Conservation (phyloP, 164 flowering plant genomes). For the Magnolia officinalis region DNA sequence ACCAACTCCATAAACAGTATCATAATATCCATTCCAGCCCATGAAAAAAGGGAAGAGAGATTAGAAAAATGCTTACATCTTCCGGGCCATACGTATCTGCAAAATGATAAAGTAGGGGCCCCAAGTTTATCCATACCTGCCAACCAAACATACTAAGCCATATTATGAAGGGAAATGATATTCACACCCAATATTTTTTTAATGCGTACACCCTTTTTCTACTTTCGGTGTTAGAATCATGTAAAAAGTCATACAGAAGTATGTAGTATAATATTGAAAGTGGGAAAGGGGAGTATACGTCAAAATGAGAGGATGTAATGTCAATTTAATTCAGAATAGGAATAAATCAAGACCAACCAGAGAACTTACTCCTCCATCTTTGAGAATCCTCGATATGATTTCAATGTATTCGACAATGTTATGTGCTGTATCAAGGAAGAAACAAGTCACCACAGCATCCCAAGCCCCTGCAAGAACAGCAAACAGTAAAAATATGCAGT, state of each 20-base stretch:
- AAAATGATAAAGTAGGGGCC: conserved; percentile 96
- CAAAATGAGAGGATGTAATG: no score
- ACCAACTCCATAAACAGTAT: not conserved
- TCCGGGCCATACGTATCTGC: conserved; percentile 84
- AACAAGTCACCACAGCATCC: conserved; percentile 98
- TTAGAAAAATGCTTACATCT: conserved; percentile 52
- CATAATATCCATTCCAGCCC: not conserved
- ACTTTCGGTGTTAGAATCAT: no score
- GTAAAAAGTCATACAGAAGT: no score
- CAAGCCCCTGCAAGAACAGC: conserved; percentile 59
- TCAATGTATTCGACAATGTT: conserved; percentile 92
- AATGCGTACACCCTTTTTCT: no score
- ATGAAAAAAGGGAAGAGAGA: not conserved
- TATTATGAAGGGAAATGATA: no score
- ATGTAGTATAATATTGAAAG: no score
- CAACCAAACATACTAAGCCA: conserved; percentile 11
- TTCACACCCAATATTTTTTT: no score
- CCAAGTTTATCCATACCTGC: conserved; percentile 95
- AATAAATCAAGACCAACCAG: not conserved
- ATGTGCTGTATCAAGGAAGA: conserved; percentile 96
- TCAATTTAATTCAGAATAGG: not conserved
- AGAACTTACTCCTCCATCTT: conserved; percentile 87
- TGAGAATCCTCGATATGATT: conserved; percentile 74
- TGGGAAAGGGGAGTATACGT: no score
- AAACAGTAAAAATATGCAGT: not conserved